A percentile compares a stretch with the other conserved stretches of the same genome.
Evolutionary conservation across 2,329 filamentous ascomycete genomes (phyloP).

Genomic region (Fusarium tjaetaba): DNA sequence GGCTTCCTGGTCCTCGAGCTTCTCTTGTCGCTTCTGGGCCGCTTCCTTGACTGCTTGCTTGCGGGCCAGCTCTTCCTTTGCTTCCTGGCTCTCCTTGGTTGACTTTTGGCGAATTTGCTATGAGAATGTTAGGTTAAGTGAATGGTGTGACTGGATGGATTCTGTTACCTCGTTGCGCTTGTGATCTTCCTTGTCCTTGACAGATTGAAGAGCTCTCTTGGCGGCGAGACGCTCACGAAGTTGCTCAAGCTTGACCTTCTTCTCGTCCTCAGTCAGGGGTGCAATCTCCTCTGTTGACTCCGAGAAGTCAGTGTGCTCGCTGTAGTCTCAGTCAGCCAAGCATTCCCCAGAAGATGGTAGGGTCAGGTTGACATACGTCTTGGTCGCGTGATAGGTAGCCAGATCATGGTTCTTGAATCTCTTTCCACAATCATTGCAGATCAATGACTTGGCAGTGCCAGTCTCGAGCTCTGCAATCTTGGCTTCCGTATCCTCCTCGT

Average conservation of each 20-base stretch:
- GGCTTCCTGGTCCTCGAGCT: slow-evolving; percentile 83
- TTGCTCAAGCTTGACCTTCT: slow-evolving; percentile 80
- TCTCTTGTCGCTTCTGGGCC: slow-evolving; percentile 86
- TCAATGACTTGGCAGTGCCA: slow-evolving; percentile 80
- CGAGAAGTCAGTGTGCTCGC: slow-evolving; percentile 87
- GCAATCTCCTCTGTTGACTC: slow-evolving; percentile 94
- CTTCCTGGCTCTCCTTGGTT: slow-evolving; percentile 87
- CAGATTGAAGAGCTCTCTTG: slow-evolving; percentile 75
- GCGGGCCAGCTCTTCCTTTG: slow-evolving; percentile 86
- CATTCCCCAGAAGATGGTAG: neutral
- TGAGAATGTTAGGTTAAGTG: too few relatives aligned
- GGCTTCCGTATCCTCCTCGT: slow-evolving; percentile 57
- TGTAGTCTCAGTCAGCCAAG: slow-evolving; percentile 43
- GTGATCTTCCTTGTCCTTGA: slow-evolving; percentile 81
- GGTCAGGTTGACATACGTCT: slow-evolving; percentile 66
- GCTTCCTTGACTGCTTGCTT: slow-evolving; percentile 95
- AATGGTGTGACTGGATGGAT: too few relatives aligned
- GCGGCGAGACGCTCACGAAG: slow-evolving; percentile 75
- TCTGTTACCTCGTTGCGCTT: slow-evolving; percentile 81
- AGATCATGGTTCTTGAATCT: slow-evolving; percentile 83
- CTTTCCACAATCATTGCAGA: slow-evolving; percentile 96
- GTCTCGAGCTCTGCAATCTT: slow-evolving; percentile 74
- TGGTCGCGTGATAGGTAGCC: slow-evolving; percentile 90
- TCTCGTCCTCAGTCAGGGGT: slow-evolving; percentile 91
- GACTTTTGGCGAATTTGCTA: slow-evolving; percentile 82